Conservation (phyloP, 179 eudicot genomes). For the Beta macrorhiza region DNA sequence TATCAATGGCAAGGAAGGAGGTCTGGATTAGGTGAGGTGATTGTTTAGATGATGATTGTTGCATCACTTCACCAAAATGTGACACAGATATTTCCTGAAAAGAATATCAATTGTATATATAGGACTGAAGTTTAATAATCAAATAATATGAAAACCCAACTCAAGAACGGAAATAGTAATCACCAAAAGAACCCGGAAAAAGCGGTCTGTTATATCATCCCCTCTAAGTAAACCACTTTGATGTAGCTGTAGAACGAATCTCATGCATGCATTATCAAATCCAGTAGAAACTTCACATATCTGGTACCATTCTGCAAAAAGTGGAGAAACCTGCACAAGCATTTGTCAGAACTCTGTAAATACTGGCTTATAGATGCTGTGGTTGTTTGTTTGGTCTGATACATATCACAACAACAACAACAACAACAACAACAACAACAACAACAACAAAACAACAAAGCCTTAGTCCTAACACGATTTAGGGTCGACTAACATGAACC, state of each 20-base stretch:
- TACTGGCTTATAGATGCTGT: not conserved
- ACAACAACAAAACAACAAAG: too few species aligned
- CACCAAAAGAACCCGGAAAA: slow-evolving; percentile 79
- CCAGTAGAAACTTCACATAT: slow-evolving; percentile 70
- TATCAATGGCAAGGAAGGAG: slow-evolving; percentile 85
- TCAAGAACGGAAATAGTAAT: slow-evolving; percentile 1
- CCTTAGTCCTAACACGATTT: too few species aligned
- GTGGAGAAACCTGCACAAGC: slow-evolving; percentile 55
- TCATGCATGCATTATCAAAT: slow-evolving; percentile 59
- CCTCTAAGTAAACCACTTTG: slow-evolving; percentile 83
- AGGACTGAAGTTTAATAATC: not conserved
- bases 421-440: too few species aligned
- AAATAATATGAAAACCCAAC: not conserved
- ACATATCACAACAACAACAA: not conserved
- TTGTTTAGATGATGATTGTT: not conserved
- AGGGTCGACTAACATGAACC: too few species aligned
- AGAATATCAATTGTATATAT: slow-evolving; percentile 8
- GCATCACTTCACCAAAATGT: slow-evolving; percentile 64
- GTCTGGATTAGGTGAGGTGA: slow-evolving; percentile 57
- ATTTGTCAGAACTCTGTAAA: not conserved
- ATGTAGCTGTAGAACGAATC: slow-evolving; percentile 55
- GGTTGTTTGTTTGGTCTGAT: not conserved
- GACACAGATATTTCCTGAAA: slow-evolving; percentile 75
- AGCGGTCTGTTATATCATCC: slow-evolving; percentile 73
- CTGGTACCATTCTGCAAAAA: slow-evolving; percentile 81